These are phyloP conservation scores for Alectoria sarmentosa DNA, from an alignment of 495 filamentous ascomycete genomes.

Conservation along the genomic window DNA sequence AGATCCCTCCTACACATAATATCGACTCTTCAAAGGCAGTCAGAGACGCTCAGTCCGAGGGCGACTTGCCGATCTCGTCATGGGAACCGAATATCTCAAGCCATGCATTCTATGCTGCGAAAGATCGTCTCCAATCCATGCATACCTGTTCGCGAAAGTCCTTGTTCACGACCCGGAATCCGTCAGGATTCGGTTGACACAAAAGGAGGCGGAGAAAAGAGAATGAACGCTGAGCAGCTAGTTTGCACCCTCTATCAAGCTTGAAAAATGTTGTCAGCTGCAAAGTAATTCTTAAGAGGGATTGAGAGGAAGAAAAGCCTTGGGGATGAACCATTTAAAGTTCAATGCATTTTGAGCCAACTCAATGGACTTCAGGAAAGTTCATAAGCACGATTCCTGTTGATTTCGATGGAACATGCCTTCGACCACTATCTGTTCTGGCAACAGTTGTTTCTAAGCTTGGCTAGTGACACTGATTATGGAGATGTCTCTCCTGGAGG, in stretches of 20 bases:
- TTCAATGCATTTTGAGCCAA: background rate
- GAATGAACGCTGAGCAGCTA: background rate
- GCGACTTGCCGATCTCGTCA: background rate
- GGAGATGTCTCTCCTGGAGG: background rate
- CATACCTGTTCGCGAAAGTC: background rate
- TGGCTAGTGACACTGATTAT: background rate
- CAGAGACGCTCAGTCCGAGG: background rate
- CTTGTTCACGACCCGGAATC: background rate
- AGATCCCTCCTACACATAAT: background rate
- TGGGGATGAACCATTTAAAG: background rate
- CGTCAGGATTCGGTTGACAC: background rate
- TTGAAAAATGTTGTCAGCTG: background rate
- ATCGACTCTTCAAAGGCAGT: background rate
- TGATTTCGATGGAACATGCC: background rate
- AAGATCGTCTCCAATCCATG: background rate
- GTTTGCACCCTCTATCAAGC: background rate
- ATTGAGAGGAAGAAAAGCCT: background rate
- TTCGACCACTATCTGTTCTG: background rate
- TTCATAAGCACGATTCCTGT: background rate
- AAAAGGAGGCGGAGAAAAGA: background rate
- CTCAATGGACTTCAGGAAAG: background rate
- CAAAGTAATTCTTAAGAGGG: background rate
- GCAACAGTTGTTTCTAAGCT: background rate
- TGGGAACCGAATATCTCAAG: background rate
- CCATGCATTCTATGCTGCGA: background rate